Base-by-base conservation (phyloP, 768 basidiomycete genomes). In the Filobasidium wieringae region DNA sequence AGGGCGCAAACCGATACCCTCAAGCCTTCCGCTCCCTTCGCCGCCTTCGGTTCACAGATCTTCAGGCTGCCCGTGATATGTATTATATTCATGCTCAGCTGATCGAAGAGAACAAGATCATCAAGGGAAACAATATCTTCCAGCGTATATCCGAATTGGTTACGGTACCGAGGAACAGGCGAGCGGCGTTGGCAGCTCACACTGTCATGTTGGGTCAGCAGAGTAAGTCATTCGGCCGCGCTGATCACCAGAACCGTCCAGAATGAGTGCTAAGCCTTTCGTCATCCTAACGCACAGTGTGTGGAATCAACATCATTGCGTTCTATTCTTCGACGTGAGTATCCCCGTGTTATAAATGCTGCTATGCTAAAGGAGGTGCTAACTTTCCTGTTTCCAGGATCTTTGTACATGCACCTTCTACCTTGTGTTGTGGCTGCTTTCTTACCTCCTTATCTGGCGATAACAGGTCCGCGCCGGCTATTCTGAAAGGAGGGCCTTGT, bases 51-150 rank as follows among this genome's bases (percentile, higher is more conserved):
- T 61, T 66, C 59, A 66, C 66, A 31, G 65, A 65, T n/a, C 64
- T 77, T 32, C 74, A 74, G 49, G 72, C 76, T 31, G 77, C 77
- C 14, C 67, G 77, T 40, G 76, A 77, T 59, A 64, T 74, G 1
- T 68, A 74, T 67, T 74, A 75, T 64, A 72, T 75, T 37, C 67
- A 75, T 54, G 66, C 68, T 43, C 71, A 72, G 24, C 69, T 73
- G 53, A 57, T 62, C 52, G 73, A 71, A 58, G 77, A 77, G 63
- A 57, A 59, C 30, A 61, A 58, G 1, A 59, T 72, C 30, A 47
- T 62, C 3, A 56, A 60, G 14, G 71, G 68, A 19, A 61, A 64
- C 17, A 68, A 51, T 53, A 75, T 73, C 61, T 69, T 77, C 31
- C 30, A 64, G 27, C 66, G 74, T n/a, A 68, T 75, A 58, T 49